Evolutionary conservation across 2,329 filamentous ascomycete species (phyloP).

Genomic region (Tolypocladium nubicola): DNA sequence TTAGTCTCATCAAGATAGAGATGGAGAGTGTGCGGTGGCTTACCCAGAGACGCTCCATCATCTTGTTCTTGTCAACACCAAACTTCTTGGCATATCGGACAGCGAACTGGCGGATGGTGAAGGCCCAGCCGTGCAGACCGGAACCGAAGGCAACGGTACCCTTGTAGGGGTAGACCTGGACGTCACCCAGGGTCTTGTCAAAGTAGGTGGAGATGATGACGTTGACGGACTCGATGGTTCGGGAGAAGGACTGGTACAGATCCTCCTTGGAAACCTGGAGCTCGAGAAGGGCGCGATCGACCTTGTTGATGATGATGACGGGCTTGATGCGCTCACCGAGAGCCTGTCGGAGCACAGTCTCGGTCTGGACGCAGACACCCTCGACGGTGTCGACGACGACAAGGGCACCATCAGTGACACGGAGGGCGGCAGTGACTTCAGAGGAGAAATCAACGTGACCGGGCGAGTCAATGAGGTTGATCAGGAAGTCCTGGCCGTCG

Average conservation of each 20-base stretch:
- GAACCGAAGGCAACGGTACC: constrained; percentile 98
- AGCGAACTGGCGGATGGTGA: constrained; percentile 98
- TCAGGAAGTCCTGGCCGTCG: constrained; percentile 92
- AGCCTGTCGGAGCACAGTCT: constrained; percentile 98
- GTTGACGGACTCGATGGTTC: constrained; percentile 99
- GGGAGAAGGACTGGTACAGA: constrained; percentile 98
- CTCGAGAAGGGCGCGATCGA: constrained; percentile 98
- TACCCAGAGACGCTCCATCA: constrained; percentile 99
- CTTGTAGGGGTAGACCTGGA: constrained; percentile 96
- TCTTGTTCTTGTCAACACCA: constrained; percentile 98
- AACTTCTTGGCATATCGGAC: constrained; percentile 98
- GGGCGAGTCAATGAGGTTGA: constrained; percentile 99
- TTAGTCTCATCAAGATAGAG: not conserved
- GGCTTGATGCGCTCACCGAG: constrained; percentile 99
- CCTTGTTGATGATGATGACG: constrained; percentile 99
- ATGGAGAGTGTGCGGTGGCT: constrained; percentile 15
- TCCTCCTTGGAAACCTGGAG: constrained; percentile 98
- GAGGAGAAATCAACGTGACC: constrained; percentile 99
- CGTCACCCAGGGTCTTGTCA: constrained; percentile 93
- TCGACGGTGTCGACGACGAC: constrained; percentile 99
- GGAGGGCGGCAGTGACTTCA: constrained; percentile 97
- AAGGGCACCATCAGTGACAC: constrained; percentile 98
- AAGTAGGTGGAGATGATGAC: constrained; percentile 99
- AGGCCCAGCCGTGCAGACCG: constrained; percentile 99
- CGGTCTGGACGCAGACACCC: constrained; percentile 99